phyloP scores from a whole-genome alignment of 2,329 filamentous ascomycete genomes.

The Sporothrix mexicana region DNA sequence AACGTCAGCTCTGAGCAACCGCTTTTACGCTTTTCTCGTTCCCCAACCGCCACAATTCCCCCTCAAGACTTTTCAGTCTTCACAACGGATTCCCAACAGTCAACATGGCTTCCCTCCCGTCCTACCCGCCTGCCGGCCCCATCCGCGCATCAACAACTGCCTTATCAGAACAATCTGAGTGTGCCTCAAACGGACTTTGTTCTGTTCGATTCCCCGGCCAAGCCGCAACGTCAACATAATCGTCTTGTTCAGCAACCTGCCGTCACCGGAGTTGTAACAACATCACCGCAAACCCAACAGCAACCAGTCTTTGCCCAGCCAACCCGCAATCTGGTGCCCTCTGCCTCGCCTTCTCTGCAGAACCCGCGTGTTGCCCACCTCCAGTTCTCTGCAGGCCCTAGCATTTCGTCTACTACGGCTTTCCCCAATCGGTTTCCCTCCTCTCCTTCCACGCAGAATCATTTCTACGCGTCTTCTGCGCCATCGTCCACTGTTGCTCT shows the following conservation, averaged over 20 bases:
- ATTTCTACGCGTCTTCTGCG: slow-evolving; percentile 72
- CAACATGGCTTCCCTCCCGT: slow-evolving; percentile 81
- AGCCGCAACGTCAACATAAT: slow-evolving; percentile 51
- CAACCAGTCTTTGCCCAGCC: slow-evolving; percentile 44
- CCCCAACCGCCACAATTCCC: slow-evolving; percentile 65
- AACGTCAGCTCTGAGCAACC: slow-evolving; percentile 67
- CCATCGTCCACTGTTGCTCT: slow-evolving; percentile 64
- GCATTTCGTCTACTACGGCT: slow-evolving; percentile 56
- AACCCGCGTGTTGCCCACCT: slow-evolving; percentile 66
- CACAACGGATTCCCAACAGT: slow-evolving; percentile 78
- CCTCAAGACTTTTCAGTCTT: slow-evolving; percentile 73
- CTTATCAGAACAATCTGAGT: slow-evolving; percentile 49
- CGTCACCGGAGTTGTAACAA: slow-evolving; percentile 51
- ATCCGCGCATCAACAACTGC: slow-evolving; percentile 64
- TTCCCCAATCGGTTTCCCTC: slow-evolving; percentile 65
- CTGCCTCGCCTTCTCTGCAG: slow-evolving; percentile 55
- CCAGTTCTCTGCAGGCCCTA: slow-evolving; percentile 60
- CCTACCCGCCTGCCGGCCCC: slow-evolving; percentile 66
- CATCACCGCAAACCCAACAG: slow-evolving; percentile 54
- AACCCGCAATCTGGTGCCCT: slow-evolving; percentile 41
- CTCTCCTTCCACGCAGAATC: slow-evolving; percentile 53
- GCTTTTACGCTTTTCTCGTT: slow-evolving; percentile 64
- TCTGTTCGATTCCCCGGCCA: slow-evolving; percentile 67
- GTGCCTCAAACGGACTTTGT: slow-evolving; percentile 75
- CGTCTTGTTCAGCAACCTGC: slow-evolving; percentile 49